Evolutionary conservation across 306 rosid species (phyloP).

Genomic region (Sicyos baderoa): DNA sequence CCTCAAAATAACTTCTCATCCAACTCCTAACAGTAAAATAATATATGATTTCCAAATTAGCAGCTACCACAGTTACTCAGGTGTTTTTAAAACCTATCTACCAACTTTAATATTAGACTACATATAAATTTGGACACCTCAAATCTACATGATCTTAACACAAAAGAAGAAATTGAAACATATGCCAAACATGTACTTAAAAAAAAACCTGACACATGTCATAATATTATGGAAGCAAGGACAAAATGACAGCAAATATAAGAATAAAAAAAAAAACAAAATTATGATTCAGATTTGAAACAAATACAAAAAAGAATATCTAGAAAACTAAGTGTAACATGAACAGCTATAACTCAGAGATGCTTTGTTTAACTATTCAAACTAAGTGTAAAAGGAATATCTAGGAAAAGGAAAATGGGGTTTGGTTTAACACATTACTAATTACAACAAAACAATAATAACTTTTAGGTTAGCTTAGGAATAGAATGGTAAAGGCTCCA

Average conservation of each 20-base stretch:
- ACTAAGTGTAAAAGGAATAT: too few species aligned
- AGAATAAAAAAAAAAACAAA: neutral
- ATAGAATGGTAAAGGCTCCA: too few species aligned
- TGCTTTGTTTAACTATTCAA: neutral
- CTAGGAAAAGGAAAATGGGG: neutral
- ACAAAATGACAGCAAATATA: neutral
- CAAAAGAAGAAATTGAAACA: too few species aligned
- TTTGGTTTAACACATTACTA: neutral
- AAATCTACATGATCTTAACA: too few species aligned
- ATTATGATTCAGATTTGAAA: neutral
- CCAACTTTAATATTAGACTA: neutral
- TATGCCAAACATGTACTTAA: too few species aligned
- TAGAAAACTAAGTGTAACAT: neutral
- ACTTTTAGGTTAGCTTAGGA: too few species aligned
- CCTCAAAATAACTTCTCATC: too few species aligned
- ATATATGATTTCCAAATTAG: neutral
- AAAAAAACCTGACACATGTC: neutral
- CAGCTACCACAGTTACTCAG: neutral
- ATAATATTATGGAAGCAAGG: neutral
- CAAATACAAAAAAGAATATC: neutral
- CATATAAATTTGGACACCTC: too few species aligned
- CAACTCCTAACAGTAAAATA: too few species aligned
- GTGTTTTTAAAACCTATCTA: neutral
- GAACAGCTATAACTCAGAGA: neutral
- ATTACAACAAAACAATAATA: neutral